Conservation (phyloP, 805 yeast species). For the Yarrowia osloensis region DNA sequence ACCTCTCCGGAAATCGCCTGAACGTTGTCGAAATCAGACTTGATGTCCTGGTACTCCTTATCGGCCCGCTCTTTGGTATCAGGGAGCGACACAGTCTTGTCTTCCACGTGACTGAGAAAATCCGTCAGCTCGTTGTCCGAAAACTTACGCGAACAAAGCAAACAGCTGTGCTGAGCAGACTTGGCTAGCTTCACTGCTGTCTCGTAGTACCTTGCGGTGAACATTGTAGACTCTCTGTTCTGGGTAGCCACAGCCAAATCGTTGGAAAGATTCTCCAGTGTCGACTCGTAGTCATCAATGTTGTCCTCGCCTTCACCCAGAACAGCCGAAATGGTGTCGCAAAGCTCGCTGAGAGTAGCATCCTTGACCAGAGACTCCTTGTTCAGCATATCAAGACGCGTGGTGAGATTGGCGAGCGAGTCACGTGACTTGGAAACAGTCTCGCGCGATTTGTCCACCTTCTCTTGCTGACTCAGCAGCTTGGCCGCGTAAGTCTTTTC, state of each 20-base stretch:
- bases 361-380: conserved; percentile 4
- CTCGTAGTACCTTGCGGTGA: conserved; percentile 67
- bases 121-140: conserved; percentile 39
- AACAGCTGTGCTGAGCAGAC: conserved; percentile 55
- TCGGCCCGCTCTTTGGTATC: conserved; percentile 43
- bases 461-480: not conserved
- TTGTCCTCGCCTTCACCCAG: conserved; percentile 26
- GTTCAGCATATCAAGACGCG: not conserved
- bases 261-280: conserved; percentile 54
- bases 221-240: conserved; percentile 65
- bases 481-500: not conserved
- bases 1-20: conserved; percentile 30
- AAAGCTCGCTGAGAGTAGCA: conserved; percentile 1
- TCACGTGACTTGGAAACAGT: not conserved
- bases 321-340: not conserved
- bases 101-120: conserved; percentile 37
- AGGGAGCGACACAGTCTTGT: conserved; percentile 42
- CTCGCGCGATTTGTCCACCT: not conserved
- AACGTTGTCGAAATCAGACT: conserved; percentile 39
- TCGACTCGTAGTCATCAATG: conserved; percentile 35
- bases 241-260: conserved; percentile 59
- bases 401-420: not conserved
- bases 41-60: conserved; percentile 33
- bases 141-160: conserved; percentile 71
- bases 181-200: conserved; percentile 69